phyloP scores from a whole-genome alignment of 768 basidiomycete genomes.

The Clitopilus passeckerianus region DNA sequence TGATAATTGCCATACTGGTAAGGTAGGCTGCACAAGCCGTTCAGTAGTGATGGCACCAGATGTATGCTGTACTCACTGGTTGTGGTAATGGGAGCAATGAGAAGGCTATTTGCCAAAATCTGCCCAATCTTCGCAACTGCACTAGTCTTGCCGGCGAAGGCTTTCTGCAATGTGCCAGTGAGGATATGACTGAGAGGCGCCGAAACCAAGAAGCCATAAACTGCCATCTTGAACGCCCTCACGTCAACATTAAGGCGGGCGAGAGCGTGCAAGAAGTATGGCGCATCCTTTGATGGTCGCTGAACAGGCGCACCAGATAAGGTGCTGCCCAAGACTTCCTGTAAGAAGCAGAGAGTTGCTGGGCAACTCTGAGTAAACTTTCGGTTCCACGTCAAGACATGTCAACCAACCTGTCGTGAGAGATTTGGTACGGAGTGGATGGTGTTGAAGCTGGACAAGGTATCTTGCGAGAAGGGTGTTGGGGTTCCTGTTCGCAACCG shows the following conservation, averaged over 20 bases:
- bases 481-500: conserved; percentile 16
- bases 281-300: conserved; percentile 46
- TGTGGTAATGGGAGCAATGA: conserved; percentile 74
- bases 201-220: conserved; percentile 80
- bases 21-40: conserved; percentile 52
- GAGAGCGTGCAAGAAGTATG: conserved; percentile 45
- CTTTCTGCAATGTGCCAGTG: conserved; percentile 65
- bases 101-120: conserved; percentile 70
- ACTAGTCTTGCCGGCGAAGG: conserved; percentile 71
- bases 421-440: conserved; percentile 80
- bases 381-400: conserved; percentile 5
- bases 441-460: conserved; percentile 56
- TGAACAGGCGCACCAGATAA: conserved; percentile 56
- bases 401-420: conserved; percentile 54
- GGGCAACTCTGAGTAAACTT: conserved; percentile 4
- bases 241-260: conserved; percentile 55
- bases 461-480: conserved; percentile 64
- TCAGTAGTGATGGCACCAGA: background rate
- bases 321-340: conserved; percentile 78
- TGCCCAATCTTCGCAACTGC: conserved; percentile 61
- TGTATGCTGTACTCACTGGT: conserved; percentile 37
- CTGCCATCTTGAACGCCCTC: conserved; percentile 78
- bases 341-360: conserved; percentile 60
- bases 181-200: conserved; percentile 79
- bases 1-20: conserved; percentile 78